phyloP scores from a whole-genome alignment of 495 filamentous ascomycete species.

The Rusavskia elegans region DNA sequence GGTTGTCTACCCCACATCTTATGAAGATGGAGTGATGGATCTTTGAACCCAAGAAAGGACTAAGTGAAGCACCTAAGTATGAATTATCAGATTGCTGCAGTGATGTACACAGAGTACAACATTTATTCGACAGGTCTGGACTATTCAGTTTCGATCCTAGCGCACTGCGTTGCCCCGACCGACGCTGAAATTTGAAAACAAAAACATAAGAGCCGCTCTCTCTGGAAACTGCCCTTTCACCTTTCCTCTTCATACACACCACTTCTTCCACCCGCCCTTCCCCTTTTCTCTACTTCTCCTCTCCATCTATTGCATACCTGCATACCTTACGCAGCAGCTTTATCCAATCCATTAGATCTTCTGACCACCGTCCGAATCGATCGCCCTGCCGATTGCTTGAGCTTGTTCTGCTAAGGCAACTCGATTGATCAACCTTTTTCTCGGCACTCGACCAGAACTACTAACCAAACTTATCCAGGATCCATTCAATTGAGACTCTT shows the following conservation, averaged over 20 bases:
- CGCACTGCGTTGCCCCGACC: too few species aligned
- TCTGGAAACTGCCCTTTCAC: too few species aligned
- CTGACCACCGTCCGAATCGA: too few species aligned
- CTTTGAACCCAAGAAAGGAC: too few species aligned
- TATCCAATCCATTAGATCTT: slow-evolving; percentile 23
- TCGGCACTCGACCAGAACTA: slow-evolving; percentile 21
- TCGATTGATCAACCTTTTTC: slow-evolving; percentile 31
- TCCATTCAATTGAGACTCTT: slow-evolving; percentile 52
- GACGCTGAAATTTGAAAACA: too few species aligned
- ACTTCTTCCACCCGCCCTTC: slow-evolving; percentile 9
- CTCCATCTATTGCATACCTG: slow-evolving; percentile 14
- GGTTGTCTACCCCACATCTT: too few species aligned
- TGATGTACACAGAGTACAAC: too few species aligned
- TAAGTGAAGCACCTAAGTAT: too few species aligned
- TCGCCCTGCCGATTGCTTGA: slow-evolving; percentile 22
- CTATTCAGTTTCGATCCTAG: too few species aligned
- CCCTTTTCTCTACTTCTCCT: slow-evolving; percentile 9
- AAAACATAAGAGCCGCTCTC: too few species aligned
- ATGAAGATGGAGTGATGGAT: neutral
- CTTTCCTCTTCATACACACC: slow-evolving; percentile 8
- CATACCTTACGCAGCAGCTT: slow-evolving; percentile 12
- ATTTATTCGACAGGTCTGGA: too few species aligned
- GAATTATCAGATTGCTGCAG: too few species aligned
- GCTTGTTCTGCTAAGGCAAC: slow-evolving; percentile 15
- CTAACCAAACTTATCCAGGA: slow-evolving; percentile 38